Evolutionary conservation across 2,329 filamentous ascomycete genomes (phyloP), one percentile per base, ranked within the genome.

Genomic region (Colletotrichum sp.): DNA sequence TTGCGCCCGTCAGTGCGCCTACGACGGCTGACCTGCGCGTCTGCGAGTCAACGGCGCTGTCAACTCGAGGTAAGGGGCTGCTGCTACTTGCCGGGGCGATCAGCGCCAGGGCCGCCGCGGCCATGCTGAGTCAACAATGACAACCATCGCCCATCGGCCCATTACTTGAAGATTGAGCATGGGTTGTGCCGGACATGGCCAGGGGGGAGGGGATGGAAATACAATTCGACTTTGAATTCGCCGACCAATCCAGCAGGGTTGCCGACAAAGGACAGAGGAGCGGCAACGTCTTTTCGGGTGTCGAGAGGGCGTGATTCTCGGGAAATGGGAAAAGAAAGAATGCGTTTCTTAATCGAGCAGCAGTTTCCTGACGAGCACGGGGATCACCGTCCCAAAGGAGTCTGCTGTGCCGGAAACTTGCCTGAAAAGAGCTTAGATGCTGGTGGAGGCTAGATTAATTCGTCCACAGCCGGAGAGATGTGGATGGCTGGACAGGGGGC

Each of bases 371-470:
- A 81, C 80, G 82, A 81, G 80, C 81, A 78, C 79, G 79, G 78
- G 79, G 83, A 84, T 84, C 82, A 79, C 82, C 79, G 78, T 82
- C 81, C 79, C 76, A 83, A 83, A 82, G 81, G 83, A 81, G 81
- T 76, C 80, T 84, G 78, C 79, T 80, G 79, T 79, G 80, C 84
- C 85, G 85, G 79, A 80, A 74, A 78, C 78, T 77, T 80, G 81
- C 79, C 84, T 84, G 52, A 78, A 86, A 84, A 71, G 65, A 81
- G 84, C 74, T 79, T 85, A 84, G 81, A 78, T 55, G 18, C 72
- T 13, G 43, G 43, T 55, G 39, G 65, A 66, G 55, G 39, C 39
- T 61, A 73, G 75, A 66, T 69, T 70, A 69, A 73, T 75, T 73
- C 48, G 73, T 73, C 25, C 58, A 58, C 30, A 65, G 55, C 39